Percentiles rank a stretch among this genome's conserved stretches.
These are phyloP conservation scores for Fomitopsis betulina DNA, from an alignment of 1,284 basidiomycete genomes.

Conservation along the genomic window DNA sequence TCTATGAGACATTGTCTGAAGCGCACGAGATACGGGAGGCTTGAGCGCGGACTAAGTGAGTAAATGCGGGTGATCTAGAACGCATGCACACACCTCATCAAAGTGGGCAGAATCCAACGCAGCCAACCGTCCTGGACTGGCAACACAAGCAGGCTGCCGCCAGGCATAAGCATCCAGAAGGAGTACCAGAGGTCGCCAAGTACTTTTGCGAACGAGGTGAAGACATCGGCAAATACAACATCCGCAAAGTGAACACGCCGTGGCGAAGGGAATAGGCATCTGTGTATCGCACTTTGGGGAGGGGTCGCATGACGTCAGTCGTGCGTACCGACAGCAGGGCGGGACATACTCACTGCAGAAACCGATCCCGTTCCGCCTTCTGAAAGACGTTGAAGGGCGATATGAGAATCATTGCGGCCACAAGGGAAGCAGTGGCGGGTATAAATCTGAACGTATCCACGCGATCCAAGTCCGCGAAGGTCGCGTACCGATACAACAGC, in stretches of 20 bases:
- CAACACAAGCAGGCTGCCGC: constrained; percentile 65
- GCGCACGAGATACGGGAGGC: constrained; percentile 78
- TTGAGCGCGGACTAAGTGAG: background rate
- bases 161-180: constrained; percentile 72
- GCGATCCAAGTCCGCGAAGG: constrained; percentile 47
- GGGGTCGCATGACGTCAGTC: constrained; percentile 1
- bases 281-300: constrained; percentile 50
- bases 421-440: constrained; percentile 64
- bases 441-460: constrained; percentile 77
- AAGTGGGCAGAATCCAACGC: constrained; percentile 73
- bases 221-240: constrained; percentile 91
- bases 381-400: constrained; percentile 65
- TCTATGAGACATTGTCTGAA: constrained; percentile 93
- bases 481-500: constrained; percentile 58
- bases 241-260: constrained; percentile 82
- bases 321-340: background rate
- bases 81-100: constrained; percentile 71
- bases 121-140: constrained; percentile 59
- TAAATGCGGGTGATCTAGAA: constrained; percentile 7
- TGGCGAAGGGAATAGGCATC: constrained; percentile 69
- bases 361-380: constrained; percentile 68
- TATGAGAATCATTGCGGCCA: constrained; percentile 51
- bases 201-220: constrained; percentile 96
- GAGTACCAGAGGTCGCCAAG: constrained; percentile 93
- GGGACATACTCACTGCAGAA: constrained; percentile 58